These are phyloP conservation scores for Fusarium illudens DNA, from an alignment of 2,329 filamentous ascomycete species.

Conservation along the genomic window DNA sequence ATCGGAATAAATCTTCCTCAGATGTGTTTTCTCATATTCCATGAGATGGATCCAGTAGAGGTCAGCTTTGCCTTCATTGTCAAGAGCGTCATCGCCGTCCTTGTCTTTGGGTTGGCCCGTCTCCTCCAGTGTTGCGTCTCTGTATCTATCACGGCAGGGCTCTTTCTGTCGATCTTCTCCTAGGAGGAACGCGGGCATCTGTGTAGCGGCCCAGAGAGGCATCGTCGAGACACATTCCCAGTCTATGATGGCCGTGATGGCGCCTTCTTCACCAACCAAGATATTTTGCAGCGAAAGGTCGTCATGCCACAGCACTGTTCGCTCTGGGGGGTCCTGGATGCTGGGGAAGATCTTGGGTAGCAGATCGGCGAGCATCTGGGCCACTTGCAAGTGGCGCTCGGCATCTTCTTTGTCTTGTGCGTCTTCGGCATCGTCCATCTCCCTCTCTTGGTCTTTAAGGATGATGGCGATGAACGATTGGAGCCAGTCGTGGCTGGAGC, in stretches of 20 bases:
- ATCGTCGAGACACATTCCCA: conserved; percentile 55
- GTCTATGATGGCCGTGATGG: conserved; percentile 51
- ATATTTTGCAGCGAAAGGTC: conserved; percentile 52
- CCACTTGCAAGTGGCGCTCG: conserved; percentile 36
- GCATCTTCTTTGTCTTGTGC: conserved; percentile 46
- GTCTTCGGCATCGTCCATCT: conserved; percentile 35
- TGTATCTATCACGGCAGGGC: conserved; percentile 45
- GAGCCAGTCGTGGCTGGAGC: conserved; percentile 51
- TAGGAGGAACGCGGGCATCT: conserved; percentile 47
- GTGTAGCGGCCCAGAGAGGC: conserved; percentile 50
- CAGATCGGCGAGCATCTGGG: conserved; percentile 41
- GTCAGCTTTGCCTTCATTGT: conserved; percentile 50
- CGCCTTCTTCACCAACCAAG: conserved; percentile 48
- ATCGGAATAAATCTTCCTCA: conserved; percentile 45
- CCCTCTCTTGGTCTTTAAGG: conserved; percentile 38
- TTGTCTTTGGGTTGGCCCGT: neutral
- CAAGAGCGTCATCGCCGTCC: conserved; percentile 37
- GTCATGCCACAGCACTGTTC: conserved; percentile 47
- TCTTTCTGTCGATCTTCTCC: conserved; percentile 41
- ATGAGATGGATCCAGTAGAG: conserved; percentile 53
- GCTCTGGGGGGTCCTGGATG: conserved; percentile 36
- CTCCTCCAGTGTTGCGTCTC: conserved; percentile 37
- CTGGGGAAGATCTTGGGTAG: conserved; percentile 47
- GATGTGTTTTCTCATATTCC: conserved; percentile 52
- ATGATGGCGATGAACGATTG: conserved; percentile 44